A percentile compares a stretch with the other conserved stretches of the same genome.
Conservation (phyloP, 768 basidiomycete species). For the Neoboletus subvelutipes region DNA sequence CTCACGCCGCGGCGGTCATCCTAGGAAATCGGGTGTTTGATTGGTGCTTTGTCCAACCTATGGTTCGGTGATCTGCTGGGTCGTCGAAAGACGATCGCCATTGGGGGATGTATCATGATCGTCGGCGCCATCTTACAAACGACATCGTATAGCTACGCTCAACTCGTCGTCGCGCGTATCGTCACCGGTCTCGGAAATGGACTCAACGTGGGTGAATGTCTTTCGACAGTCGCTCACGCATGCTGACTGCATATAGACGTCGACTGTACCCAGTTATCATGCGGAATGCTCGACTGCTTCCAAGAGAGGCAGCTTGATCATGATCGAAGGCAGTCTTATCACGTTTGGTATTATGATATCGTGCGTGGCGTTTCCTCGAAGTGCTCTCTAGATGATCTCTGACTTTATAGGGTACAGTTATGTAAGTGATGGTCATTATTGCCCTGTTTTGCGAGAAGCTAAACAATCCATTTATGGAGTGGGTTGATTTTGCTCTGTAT, state of each 20-base stretch:
- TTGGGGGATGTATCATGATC: slow-evolving; percentile 61
- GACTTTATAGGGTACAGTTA: slow-evolving; percentile 13
- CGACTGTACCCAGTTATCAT: slow-evolving; percentile 63
- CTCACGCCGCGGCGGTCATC: not conserved
- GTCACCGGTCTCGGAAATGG: slow-evolving; percentile 68
- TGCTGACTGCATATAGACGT: slow-evolving; percentile 43
- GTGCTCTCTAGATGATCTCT: not conserved
- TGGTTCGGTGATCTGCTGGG: slow-evolving; percentile 61
- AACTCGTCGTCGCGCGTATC: slow-evolving; percentile 60
- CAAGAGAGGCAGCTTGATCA: slow-evolving; percentile 58
- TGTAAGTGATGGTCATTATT: slow-evolving; percentile 13
- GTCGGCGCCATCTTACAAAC: slow-evolving; percentile 62
- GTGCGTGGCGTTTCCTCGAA: slow-evolving; percentile 35
- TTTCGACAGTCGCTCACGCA: too few species aligned
- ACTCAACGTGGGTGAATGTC: slow-evolving; percentile 43
- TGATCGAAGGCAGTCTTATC: slow-evolving; percentile 64
- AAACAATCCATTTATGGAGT: slow-evolving; percentile 33
- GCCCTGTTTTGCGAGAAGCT: not conserved
- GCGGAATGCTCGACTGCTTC: slow-evolving; percentile 64
- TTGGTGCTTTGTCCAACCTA: slow-evolving; percentile 62
- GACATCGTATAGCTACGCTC: slow-evolving; percentile 55
- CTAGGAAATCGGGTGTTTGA: slow-evolving; percentile 64
- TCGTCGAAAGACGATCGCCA: slow-evolving; percentile 53
- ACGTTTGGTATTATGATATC: slow-evolving; percentile 64
- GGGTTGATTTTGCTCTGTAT: slow-evolving; percentile 64